Percentiles rank a stretch among this genome's conserved stretches.
Evolutionary conservation across 176 grass and related monocot species (phyloP).

Genomic region (Carex cristatella): DNA sequence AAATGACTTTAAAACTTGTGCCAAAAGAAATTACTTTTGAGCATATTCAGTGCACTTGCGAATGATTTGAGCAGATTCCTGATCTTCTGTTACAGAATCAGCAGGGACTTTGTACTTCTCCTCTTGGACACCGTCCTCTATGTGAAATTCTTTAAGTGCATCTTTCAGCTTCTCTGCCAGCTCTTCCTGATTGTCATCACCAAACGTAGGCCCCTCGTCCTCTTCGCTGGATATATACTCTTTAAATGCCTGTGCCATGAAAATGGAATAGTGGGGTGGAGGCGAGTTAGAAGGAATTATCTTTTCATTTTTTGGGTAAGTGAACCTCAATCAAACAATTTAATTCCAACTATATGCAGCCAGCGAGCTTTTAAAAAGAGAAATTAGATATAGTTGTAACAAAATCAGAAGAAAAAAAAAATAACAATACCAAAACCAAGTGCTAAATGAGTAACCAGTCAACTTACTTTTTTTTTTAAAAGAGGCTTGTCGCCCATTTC

Average conservation of each 20-base stretch:
- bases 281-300: not conserved
- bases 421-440: not conserved
- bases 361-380: not conserved
- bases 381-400: not conserved
- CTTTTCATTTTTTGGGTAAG: not conserved
- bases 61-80: constrained; percentile 50
- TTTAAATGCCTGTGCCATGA: not conserved
- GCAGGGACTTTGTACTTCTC: constrained; percentile 10
- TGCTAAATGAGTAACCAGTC: not conserved
- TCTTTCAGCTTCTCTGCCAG: constrained; percentile 16
- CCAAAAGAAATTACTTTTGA: constrained; percentile 27
- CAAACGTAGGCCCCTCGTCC: not conserved
- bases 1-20: not conserved
- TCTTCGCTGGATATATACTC: constrained; percentile 3
- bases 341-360: not conserved
- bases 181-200: not conserved
- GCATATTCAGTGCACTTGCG: constrained; percentile 71
- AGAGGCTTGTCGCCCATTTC: too few relatives aligned
- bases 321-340: not conserved
- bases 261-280: not conserved
- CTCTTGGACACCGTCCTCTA: not conserved
- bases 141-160: constrained; percentile 18
- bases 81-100: constrained; percentile 31
- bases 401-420: not conserved
- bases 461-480: constrained; percentile 32